Percentiles rank a stretch among this genome's conserved stretches.
phyloP scores from a whole-genome alignment of 1,284 basidiomycete species.

The Sanghuangporus sanghuang region DNA sequence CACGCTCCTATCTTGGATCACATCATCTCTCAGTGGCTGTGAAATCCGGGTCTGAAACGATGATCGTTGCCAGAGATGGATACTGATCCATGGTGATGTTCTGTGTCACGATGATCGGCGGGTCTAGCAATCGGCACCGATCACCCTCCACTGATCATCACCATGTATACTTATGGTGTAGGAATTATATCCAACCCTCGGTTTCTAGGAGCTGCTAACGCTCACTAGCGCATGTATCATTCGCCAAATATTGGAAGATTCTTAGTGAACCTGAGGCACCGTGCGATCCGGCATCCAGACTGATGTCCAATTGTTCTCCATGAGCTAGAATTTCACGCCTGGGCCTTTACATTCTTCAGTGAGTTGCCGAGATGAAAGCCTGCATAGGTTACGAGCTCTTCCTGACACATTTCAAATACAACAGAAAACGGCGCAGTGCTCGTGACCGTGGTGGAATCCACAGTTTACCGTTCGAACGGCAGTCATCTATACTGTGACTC shows the following conservation, averaged over 20 bases:
- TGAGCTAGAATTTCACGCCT: not conserved
- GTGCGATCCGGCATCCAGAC: not conserved
- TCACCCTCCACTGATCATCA: not conserved
- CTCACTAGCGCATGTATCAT: not conserved
- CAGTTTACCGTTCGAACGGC: too few species aligned
- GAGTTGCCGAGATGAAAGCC: not conserved
- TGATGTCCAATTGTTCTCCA: conserved; percentile 1
- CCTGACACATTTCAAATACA: not conserved
- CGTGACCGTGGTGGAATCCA: not conserved
- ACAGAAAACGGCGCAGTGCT: not conserved
- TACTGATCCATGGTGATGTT: not conserved
- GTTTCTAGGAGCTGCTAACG: not conserved
- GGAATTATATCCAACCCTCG: not conserved
- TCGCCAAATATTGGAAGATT: not conserved
- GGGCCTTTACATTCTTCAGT: not conserved
- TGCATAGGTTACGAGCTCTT: not conserved
- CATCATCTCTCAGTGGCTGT: not conserved
- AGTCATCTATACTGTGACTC: too few species aligned
- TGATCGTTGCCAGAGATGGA: not conserved
- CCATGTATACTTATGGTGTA: not conserved
- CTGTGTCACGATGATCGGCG: not conserved
- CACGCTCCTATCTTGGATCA: not conserved
- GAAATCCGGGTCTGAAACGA: not conserved
- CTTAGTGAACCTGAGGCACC: not conserved
- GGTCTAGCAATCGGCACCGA: not conserved